A percentile compares a stretch with the other conserved stretches of the same genome.
phyloP scores from a whole-genome alignment of 2,329 filamentous ascomycete genomes.

The Nigrograna mackinnonii region DNA sequence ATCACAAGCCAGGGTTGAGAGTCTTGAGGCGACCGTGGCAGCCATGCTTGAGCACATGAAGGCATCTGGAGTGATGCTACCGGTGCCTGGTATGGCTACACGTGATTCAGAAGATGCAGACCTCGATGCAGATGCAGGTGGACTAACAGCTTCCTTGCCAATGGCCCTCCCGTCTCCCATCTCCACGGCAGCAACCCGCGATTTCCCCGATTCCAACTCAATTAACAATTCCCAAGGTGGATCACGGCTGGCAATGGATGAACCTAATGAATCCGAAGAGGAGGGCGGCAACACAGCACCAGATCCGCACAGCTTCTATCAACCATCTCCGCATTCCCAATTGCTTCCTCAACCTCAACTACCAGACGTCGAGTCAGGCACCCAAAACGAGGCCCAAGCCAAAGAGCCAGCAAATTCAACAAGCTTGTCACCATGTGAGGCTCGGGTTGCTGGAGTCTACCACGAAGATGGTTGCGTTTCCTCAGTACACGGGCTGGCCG shows the following conservation, averaged over 20 bases:
- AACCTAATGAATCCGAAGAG: neutral
- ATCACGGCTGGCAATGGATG: too few species aligned
- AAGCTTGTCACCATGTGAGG: neutral
- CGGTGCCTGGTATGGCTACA: too few species aligned
- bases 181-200: neutral
- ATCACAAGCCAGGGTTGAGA: neutral
- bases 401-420: neutral
- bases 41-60: neutral
- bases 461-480: neutral
- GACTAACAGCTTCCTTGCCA: too few species aligned
- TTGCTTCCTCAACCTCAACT: neutral
- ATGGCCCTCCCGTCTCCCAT: too few species aligned
- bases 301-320: neutral
- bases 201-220: too few species aligned
- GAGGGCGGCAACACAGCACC: neutral
- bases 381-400: neutral
- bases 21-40: neutral
- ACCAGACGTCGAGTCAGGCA: neutral
- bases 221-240: too few species aligned
- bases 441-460: neutral
- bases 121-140: too few species aligned
- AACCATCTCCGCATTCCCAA: neutral
- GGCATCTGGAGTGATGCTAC: too few species aligned
- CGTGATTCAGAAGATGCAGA: too few species aligned
- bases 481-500: neutral